Evolutionary conservation across 345 rosid genomes (phyloP), one percentile per base, ranked within the genome.

Genomic region (Aurinia saxatilis): DNA sequence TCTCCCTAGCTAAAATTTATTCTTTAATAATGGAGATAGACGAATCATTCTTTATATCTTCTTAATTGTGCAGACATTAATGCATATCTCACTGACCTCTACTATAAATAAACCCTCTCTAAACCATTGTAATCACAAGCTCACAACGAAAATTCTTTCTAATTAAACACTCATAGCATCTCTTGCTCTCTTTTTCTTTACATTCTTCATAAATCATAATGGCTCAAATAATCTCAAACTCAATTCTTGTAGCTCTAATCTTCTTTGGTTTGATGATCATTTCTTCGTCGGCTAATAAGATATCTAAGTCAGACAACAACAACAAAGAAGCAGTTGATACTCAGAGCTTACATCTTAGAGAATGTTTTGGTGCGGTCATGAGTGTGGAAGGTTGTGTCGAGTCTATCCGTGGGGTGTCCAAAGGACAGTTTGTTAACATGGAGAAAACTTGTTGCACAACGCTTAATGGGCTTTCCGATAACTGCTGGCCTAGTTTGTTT

Each of bases 391-490:
- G 56, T 45, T 66, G 56, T 27, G 45, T 17, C 1, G 56, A 66
- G 12, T 55, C 64, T n/a, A 18, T 57, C 14, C 2, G 13, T 30
- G 65, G 25, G 13, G 11, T 57, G 7, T 31, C 41, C 12, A 15
- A 60, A 33, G 54, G 66, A 9, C 12, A 42, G 8, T 45, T 51
- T 42, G 38, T 29, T 41, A 12, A 14, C 8, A 8, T 60, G 8
- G 50, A 31, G 1, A 36, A 30, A 38, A 14, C 65, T 50, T 59
- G 66, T 31, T 59, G 66, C 51, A 40, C 50, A 57, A 50, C 45
- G 2, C 66, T 50, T 41, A 34, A 59, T 34, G 73, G 73, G n/a
- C 45, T 68, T 50, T 59, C 53, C 34, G 19, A 50, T 15, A 12
- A 59, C n/a, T 58, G 45, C 3, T 68, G 66, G 60, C 37, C 72